These are phyloP conservation scores for Viola odorata DNA, from an alignment of 345 rosid genomes.

Conservation along the genomic window DNA sequence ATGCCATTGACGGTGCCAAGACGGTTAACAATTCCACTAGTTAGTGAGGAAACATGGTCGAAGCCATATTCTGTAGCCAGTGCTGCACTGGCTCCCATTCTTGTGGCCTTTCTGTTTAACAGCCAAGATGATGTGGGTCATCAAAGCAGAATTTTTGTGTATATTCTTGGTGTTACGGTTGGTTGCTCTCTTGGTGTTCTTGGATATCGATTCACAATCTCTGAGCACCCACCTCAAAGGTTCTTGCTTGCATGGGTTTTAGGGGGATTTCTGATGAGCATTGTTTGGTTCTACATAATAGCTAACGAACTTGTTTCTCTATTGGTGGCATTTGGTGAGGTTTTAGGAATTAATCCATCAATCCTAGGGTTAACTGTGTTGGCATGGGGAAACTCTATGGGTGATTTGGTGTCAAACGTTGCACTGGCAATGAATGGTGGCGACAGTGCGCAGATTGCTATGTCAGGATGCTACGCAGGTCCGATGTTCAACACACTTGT, in stretches of 20 bases:
- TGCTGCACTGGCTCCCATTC: conserved; percentile 61
- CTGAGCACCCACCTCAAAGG: too few species aligned
- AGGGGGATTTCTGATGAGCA: too few species aligned
- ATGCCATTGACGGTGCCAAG: conserved; percentile 72
- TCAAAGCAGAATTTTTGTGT: too few species aligned
- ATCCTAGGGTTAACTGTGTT: conserved; percentile 5
- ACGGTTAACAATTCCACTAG: conserved; percentile 71
- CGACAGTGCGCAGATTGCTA: conserved; percentile 72
- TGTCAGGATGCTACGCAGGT: conserved; percentile 92
- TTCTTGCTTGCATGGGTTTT: too few species aligned
- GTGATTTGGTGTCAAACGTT: conserved; percentile 79
- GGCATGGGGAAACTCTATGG: conserved; percentile 98
- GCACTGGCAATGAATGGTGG: conserved; percentile 72
- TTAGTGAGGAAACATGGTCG: conserved; percentile 73
- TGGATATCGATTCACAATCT: too few species aligned
- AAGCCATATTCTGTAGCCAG: conserved; percentile 72
- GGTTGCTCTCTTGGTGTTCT: too few species aligned
- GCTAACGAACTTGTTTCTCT: too few species aligned
- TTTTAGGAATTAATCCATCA: too few species aligned
- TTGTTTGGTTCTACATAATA: too few species aligned
- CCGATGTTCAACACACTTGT: conserved; percentile 89
- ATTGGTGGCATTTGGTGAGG: too few species aligned
- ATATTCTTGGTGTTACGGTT: too few species aligned
- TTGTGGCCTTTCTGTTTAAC: conserved; percentile 60
- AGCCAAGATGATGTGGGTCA: conserved; percentile 16